phyloP scores from a whole-genome alignment of 202 grass and related monocot genomes.

The Hordeum pubiflorum region DNA sequence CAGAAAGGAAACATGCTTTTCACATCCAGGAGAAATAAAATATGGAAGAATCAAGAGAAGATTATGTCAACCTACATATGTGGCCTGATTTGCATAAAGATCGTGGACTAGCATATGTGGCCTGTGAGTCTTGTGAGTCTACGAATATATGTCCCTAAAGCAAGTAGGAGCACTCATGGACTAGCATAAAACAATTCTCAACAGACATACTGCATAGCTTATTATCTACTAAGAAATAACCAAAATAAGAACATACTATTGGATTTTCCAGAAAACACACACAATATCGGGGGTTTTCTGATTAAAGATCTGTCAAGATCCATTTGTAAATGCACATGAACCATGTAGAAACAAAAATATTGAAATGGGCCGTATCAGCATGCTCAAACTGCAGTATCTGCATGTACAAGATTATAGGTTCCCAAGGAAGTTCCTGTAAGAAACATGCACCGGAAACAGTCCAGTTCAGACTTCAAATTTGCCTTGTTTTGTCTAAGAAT shows the following conservation, averaged over 20 bases:
- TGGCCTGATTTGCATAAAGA: background rate
- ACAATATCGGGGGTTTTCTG: background rate
- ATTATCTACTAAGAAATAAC: background rate
- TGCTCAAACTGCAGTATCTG: background rate
- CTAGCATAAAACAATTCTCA: slow-evolving; percentile 6
- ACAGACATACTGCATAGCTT: background rate
- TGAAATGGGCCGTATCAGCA: background rate
- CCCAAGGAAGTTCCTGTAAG: background rate
- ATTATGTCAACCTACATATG: background rate
- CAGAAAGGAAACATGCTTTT: slow-evolving; percentile 33
- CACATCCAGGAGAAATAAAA: slow-evolving; percentile 28
- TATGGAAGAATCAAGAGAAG: background rate
- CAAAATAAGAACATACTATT: background rate
- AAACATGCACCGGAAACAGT: background rate
- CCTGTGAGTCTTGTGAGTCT: background rate
- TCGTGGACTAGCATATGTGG: background rate
- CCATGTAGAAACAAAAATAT: background rate
- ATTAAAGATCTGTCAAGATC: background rate
- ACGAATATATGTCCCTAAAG: background rate
- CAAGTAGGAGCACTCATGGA: background rate
- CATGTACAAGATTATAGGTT: background rate
- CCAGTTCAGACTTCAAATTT: background rate
- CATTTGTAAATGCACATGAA: background rate
- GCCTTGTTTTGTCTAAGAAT: background rate
- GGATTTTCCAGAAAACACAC: background rate